These are phyloP conservation scores for Eutypella sp. DNA, from an alignment of 2,329 filamentous ascomycete species.

Conservation along the genomic window DNA sequence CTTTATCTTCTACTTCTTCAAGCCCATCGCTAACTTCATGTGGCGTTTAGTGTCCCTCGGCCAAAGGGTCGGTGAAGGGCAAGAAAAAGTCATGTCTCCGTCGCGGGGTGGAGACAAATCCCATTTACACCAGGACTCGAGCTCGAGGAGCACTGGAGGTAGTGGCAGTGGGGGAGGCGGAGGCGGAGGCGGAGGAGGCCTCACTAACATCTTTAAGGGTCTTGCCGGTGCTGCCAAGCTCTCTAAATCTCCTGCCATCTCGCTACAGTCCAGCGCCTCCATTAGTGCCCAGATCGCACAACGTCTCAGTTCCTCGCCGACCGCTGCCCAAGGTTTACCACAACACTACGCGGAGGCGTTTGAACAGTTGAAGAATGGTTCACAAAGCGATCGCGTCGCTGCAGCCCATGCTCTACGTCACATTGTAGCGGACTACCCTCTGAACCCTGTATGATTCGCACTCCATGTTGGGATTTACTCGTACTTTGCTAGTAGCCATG, in stretches of 20 bases:
- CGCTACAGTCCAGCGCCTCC: conserved; percentile 34
- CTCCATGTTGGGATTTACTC: not conserved
- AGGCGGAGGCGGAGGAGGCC: conserved; percentile 32
- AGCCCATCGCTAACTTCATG: conserved; percentile 34
- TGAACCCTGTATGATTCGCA: conserved; percentile 39
- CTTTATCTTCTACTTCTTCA: conserved; percentile 5
- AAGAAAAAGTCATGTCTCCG: conserved; percentile 51
- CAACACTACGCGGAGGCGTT: conserved; percentile 50
- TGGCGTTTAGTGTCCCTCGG: conserved; percentile 39
- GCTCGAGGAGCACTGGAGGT: conserved; percentile 50
- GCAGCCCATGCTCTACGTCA: conserved; percentile 54
- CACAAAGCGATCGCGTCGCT: conserved; percentile 47
- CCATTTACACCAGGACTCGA: conserved; percentile 48
- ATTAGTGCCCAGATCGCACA: conserved; percentile 37
- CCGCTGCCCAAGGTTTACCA: conserved; percentile 39
- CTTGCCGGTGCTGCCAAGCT: conserved; percentile 50
- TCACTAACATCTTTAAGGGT: conserved; percentile 61
- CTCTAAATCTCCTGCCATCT: conserved; percentile 44
- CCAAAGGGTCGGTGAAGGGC: conserved; percentile 35
- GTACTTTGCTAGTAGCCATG: not conserved
- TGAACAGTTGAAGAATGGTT: conserved; percentile 49
- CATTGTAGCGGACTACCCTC: conserved; percentile 53
- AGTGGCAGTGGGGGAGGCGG: conserved; percentile 32
- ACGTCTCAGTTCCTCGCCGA: conserved; percentile 38
- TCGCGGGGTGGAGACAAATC: conserved; percentile 53